Percentiles rank a stretch among this genome's conserved stretches.
phyloP scores from a whole-genome alignment of 306 rosid species.

The Trifolium repens region DNA sequence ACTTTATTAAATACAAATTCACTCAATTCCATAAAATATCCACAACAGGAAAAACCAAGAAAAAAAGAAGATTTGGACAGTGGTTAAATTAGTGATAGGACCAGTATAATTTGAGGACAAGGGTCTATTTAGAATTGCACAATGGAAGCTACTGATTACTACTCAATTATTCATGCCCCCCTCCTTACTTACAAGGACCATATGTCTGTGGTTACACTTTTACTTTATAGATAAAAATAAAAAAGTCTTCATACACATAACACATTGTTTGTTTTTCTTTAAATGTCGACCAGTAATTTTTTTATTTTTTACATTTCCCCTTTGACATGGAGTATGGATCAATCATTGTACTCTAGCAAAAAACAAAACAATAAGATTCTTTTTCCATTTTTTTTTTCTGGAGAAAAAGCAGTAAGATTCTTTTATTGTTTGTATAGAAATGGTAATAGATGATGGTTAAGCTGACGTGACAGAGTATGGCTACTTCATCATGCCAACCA shows the following conservation, averaged over 20 bases:
- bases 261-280: not conserved
- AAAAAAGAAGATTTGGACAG: too few relatives aligned
- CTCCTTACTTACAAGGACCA: constrained; percentile 38
- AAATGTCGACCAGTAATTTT: constrained; percentile 15
- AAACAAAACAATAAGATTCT: constrained; percentile 2
- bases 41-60: too few relatives aligned
- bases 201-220: constrained; percentile 59
- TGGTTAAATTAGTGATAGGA: too few relatives aligned
- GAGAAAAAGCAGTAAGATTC: not conserved
- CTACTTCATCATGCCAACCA: not conserved
- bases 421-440: not conserved
- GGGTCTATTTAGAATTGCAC: constrained; percentile 5
- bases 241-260: not conserved
- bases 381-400: not conserved
- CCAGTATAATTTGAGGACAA: not conserved
- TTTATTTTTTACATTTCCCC: not conserved
- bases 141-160: constrained; percentile 45
- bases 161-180: constrained; percentile 35
- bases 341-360: constrained; percentile 17
- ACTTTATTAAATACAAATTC: too few relatives aligned
- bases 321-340: not conserved
- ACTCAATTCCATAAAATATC: too few relatives aligned
- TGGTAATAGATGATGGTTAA: not conserved
- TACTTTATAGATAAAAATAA: not conserved
- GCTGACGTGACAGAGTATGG: not conserved